Conservation (phyloP, 2,329 filamentous ascomycete species). For the Trichophyton equinum region DNA sequence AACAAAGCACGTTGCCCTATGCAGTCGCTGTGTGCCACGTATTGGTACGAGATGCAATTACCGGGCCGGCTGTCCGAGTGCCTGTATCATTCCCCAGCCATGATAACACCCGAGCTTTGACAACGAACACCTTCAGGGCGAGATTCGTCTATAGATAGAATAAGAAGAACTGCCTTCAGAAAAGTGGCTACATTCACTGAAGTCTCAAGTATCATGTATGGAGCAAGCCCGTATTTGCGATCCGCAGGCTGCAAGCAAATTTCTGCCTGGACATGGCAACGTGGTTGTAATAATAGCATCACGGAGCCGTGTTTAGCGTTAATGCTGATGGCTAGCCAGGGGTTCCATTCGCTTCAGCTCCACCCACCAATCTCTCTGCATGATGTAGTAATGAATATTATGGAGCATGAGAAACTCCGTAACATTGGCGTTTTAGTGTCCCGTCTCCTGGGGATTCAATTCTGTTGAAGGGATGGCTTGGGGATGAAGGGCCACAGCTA, state of each 20-base stretch:
- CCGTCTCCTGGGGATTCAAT: neutral
- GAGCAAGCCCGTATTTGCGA: neutral
- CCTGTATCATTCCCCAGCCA: neutral
- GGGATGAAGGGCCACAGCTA: neutral
- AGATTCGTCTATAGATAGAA: neutral
- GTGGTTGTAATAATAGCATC: neutral
- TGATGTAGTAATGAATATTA: neutral
- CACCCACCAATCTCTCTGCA: neutral
- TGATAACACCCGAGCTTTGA: neutral
- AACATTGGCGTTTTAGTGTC: neutral
- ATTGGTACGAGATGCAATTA: neutral
- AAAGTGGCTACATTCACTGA: neutral
- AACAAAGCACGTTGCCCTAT: neutral
- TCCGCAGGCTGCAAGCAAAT: neutral
- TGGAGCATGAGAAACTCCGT: neutral
- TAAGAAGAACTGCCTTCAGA: neutral
- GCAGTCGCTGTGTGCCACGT: neutral
- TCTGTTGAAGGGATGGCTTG: neutral
- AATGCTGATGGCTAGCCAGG: neutral
- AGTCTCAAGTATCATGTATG: neutral
- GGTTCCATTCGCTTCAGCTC: neutral
- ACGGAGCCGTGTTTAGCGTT: neutral
- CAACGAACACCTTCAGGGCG: neutral
- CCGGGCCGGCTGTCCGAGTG: neutral
- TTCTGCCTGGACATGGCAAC: neutral